Evolutionary conservation across 208 protist species (phyloP), one percentile per base, ranked within the genome.

Genomic region (Balamuthia mandrillaris): DNA sequence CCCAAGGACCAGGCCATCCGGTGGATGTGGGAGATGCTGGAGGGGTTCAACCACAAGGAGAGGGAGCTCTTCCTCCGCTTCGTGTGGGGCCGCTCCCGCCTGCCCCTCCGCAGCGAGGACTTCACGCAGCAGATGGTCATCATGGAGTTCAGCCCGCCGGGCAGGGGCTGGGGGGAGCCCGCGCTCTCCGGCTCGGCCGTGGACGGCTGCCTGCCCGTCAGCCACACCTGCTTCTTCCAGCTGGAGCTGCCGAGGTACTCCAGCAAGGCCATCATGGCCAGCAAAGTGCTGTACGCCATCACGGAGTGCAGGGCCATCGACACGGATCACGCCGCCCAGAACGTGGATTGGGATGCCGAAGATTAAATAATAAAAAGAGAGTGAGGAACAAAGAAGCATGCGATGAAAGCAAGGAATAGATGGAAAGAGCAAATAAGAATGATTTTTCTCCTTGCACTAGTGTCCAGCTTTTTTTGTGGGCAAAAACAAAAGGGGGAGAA

Each of bases 181-280:
- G n/a, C n/a, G n/a, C 70, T 79, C 12, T 79, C 70, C 21, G 31
- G 31, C 16, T n/a, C 49, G 29, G 56, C 54, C 60, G 41, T 33
- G 7, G 81, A 85, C 63, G 1, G 27, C 14, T 35, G 51, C 12
- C 49, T 77, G 42, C 56, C 66, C 14, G 31, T 92, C 29, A 75
- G 91, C 16, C 83, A 94, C 72, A 93, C 91, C 2, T 93, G 90
- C 75, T 93, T 93, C 82, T 90, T 88, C 82, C 35, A 85, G 35
- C 47, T 93, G 2, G 85, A 88, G 82, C 61, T 93, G 1, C 90
- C 90, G 14, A 27, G 42, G 16, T 93, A 93, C 75, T 45, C 44
- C 1, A 44, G 18, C 9, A 24, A 49, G 5, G 74, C 68, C 33
- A 86, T 91, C 27, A 21, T 93, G 5, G 27, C 65, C 10, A 35